phyloP scores from a whole-genome alignment of 2,329 filamentous ascomycete genomes.

The Fusarium brachygibbosum region DNA sequence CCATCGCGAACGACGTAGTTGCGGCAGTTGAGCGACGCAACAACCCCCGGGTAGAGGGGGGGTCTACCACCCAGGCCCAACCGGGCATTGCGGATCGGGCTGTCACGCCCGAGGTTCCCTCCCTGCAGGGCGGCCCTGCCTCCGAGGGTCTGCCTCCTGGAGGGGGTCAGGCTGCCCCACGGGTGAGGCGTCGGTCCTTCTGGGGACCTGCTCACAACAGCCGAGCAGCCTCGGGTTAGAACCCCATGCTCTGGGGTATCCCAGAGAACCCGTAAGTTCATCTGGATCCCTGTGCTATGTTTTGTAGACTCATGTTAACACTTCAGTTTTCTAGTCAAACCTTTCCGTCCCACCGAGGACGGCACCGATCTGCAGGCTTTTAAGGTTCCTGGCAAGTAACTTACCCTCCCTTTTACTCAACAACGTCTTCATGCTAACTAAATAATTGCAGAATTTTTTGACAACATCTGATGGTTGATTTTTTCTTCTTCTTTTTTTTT shows the following conservation, averaged over 20 bases:
- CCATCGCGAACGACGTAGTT: background rate
- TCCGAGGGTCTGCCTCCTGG: background rate
- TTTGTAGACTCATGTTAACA: background rate
- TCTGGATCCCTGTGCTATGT: background rate
- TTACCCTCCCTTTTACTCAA: too few species aligned
- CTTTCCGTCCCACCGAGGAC: background rate
- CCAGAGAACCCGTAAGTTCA: background rate
- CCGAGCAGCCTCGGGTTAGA: conserved; percentile 3
- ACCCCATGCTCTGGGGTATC: conserved; percentile 3
- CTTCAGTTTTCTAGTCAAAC: background rate
- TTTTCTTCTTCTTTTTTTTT: background rate
- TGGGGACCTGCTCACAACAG: conserved; percentile 2
- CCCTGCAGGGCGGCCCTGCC: background rate
- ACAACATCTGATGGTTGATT: background rate
- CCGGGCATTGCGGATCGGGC: background rate
- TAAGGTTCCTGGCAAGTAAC: background rate
- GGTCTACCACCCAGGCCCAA: background rate
- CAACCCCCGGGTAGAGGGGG: background rate
- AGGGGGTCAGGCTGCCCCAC: conserved; percentile 47
- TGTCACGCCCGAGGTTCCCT: background rate
- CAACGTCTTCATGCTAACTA: background rate
- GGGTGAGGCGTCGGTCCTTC: background rate
- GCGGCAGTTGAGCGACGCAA: background rate
- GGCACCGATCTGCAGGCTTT: background rate
- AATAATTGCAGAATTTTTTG: background rate